Conservation (phyloP, 257 asterid species). For the Knoxia roxburghii region DNA sequence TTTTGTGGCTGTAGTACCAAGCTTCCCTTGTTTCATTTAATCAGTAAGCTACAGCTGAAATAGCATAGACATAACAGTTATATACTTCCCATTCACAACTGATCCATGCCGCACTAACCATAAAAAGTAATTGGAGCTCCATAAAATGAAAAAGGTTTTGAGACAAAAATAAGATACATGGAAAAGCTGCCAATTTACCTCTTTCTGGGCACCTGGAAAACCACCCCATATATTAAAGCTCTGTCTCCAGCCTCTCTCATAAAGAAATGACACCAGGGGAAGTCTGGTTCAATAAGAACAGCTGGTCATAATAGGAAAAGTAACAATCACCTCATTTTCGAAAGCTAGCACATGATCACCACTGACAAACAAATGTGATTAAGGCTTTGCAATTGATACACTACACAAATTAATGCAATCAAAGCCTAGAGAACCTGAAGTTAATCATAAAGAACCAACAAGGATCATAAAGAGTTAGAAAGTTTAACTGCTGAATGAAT, state of each 20-base stretch:
- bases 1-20: neutral
- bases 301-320: constrained; percentile 7
- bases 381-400: neutral
- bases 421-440: neutral
- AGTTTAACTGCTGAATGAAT: neutral
- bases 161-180: neutral
- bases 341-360: neutral
- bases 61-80: neutral
- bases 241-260: constrained; percentile 95
- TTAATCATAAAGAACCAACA: neutral
- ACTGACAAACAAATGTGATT: neutral
- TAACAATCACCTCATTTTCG: constrained; percentile 4
- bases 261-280: constrained; percentile 70
- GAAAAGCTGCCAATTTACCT: constrained; percentile 35
- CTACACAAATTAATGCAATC: neutral
- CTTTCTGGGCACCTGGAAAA: constrained; percentile 90
- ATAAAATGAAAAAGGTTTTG: too few relatives aligned
- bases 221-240: constrained; percentile 65
- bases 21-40: neutral
- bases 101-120: constrained; percentile 5
- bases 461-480: neutral
- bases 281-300: constrained; percentile 30
- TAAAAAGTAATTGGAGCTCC: neutral
- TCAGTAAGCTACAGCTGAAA: too few relatives aligned
- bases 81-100: neutral